phyloP scores from a whole-genome alignment of 2,329 filamentous ascomycete species.

The Plenodomus tracheiphilus region DNA sequence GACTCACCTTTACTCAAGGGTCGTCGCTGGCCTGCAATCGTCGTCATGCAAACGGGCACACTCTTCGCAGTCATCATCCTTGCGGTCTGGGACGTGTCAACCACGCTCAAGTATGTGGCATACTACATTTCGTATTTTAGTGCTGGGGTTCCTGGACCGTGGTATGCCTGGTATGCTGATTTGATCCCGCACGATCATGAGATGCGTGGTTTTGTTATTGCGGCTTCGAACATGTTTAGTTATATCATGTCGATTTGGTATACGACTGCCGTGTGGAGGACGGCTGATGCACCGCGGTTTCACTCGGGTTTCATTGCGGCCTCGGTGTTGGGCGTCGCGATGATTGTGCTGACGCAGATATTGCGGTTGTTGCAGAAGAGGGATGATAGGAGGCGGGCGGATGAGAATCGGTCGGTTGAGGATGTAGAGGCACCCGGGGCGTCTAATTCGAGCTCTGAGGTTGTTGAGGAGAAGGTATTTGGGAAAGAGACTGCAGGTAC shows the following conservation, averaged over 20 bases:
- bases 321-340: conserved; percentile 21
- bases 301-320: conserved; percentile 26
- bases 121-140: conserved; percentile 29
- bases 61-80: conserved; percentile 49
- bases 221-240: conserved; percentile 24
- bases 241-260: conserved; percentile 3
- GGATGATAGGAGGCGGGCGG: conserved; percentile 17
- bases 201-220: conserved; percentile 30
- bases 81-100: conserved; percentile 52
- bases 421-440: conserved; percentile 12
- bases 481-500: not conserved
- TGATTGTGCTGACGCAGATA: conserved; percentile 19
- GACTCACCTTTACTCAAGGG: conserved; percentile 31
- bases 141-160: conserved; percentile 28
- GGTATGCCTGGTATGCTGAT: conserved; percentile 30
- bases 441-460: conserved; percentile 38
- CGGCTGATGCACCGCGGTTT: conserved; percentile 22
- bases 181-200: conserved; percentile 33
- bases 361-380: conserved; percentile 17
- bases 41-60: conserved; percentile 42
- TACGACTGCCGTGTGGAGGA: conserved; percentile 25
- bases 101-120: conserved; percentile 45
- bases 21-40: conserved; percentile 45
- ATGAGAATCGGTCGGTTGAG: conserved; percentile 1
- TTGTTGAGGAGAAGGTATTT: no score